These are phyloP conservation scores for Exophiala sideris DNA, from an alignment of 2,329 filamentous ascomycete genomes.

Conservation along the genomic window DNA sequence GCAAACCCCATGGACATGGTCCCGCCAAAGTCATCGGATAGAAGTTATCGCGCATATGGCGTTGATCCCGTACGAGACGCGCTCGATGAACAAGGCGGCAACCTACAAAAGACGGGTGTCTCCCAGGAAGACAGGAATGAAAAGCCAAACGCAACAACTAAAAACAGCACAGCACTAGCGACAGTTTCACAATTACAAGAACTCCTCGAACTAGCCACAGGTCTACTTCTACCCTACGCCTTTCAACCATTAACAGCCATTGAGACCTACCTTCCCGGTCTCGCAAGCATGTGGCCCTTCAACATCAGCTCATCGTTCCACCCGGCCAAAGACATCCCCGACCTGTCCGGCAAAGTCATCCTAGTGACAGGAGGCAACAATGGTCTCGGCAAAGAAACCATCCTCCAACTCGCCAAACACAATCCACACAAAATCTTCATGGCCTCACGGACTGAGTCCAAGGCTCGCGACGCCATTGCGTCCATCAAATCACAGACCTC, in stretches of 20 bases:
- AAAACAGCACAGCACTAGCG: not conserved
- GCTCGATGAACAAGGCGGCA: not conserved
- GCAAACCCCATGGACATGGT: too few species aligned
- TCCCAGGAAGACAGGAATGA: not conserved
- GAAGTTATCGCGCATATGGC: not conserved
- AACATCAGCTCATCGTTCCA: slow-evolving; percentile 31
- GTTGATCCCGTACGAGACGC: not conserved
- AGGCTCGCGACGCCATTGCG: slow-evolving; percentile 45
- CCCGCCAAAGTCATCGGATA: not conserved
- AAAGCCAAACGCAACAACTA: not conserved
- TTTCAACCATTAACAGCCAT: slow-evolving; percentile 21
- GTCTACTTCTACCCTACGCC: slow-evolving; percentile 20
- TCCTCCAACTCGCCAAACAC: slow-evolving; percentile 46
- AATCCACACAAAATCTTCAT: slow-evolving; percentile 54
- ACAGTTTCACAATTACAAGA: slow-evolving; percentile 11
- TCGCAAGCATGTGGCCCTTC: slow-evolving; percentile 25
- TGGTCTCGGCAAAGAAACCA: slow-evolving; percentile 46
- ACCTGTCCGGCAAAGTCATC: slow-evolving; percentile 42
- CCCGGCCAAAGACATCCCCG: slow-evolving; percentile 44
- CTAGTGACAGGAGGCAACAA: slow-evolving; percentile 50
- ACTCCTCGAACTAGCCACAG: slow-evolving; percentile 14
- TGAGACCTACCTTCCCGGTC: slow-evolving; percentile 18
- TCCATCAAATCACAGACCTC: slow-evolving; percentile 35
- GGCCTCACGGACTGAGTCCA: slow-evolving; percentile 46
- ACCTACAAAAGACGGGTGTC: not conserved